These are phyloP conservation scores for Paxillus rubicundulus DNA, from an alignment of 768 basidiomycete genomes.

Conservation along the genomic window DNA sequence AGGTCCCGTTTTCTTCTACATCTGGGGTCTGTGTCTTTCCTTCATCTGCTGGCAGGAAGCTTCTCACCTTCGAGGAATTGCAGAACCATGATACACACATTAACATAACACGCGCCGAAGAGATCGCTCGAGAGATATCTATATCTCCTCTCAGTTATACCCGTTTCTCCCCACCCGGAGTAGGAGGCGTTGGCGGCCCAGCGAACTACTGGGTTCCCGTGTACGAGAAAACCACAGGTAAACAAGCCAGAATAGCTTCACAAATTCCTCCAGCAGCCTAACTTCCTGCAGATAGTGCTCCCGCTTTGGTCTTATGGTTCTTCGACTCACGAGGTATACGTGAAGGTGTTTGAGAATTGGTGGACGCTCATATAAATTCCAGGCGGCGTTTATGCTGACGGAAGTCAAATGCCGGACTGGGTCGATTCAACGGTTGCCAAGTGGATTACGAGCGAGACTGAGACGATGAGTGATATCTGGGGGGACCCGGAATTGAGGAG, in stretches of 20 bases:
- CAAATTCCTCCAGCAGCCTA: neutral
- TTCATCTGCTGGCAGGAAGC: neutral
- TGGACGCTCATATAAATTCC: conserved; percentile 6
- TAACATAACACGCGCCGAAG: conserved; percentile 69
- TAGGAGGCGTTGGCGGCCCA: conserved; percentile 63
- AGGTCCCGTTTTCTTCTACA: conserved; percentile 64
- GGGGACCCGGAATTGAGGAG: conserved; percentile 50
- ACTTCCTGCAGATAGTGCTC: conserved; percentile 34
- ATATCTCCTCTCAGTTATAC: conserved; percentile 63
- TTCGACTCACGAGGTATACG: conserved; percentile 68
- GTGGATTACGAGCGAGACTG: conserved; percentile 58
- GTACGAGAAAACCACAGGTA: conserved; percentile 38
- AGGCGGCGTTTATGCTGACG: conserved; percentile 51
- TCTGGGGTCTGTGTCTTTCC: conserved; percentile 52
- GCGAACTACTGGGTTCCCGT: conserved; percentile 82
- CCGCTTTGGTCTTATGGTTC: conserved; percentile 64
- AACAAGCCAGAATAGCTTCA: neutral
- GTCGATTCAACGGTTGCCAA: conserved; percentile 59
- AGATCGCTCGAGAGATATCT: conserved; percentile 59
- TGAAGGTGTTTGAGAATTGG: neutral
- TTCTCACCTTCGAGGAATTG: neutral
- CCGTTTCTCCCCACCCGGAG: conserved; percentile 52
- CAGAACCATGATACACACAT: conserved; percentile 74
- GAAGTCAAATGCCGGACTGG: conserved; percentile 58
- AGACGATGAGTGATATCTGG: conserved; percentile 56